Percentiles rank a stretch among this genome's conserved stretches.
Evolutionary conservation across 176 grass and related monocot genomes (phyloP).

Genomic region (Alloteropsis semialata): DNA sequence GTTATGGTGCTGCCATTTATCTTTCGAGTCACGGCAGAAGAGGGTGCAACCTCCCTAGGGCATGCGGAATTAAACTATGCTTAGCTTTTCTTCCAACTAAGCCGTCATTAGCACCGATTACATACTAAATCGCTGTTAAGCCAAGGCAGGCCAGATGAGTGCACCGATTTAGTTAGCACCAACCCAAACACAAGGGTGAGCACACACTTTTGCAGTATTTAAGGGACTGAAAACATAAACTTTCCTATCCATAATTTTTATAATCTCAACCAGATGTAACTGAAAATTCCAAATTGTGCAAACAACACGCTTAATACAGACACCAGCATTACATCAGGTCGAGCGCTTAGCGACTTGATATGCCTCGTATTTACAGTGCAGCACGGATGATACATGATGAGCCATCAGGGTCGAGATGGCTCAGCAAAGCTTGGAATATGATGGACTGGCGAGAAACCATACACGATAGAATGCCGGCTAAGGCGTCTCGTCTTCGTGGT

Average conservation of each 20-base stretch:
- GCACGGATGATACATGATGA: neutral
- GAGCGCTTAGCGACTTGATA: neutral
- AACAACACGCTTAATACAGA: neutral
- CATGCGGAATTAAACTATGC: no score
- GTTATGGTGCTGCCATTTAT: no score
- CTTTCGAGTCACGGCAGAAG: no score
- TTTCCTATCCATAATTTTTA: neutral
- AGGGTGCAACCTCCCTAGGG: no score
- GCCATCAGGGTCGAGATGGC: neutral
- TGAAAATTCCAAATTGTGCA: neutral
- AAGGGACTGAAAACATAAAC: no score
- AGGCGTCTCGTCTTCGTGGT: constrained; percentile 58
- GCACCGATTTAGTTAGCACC: no score
- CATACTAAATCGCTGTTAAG: no score
- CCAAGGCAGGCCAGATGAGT: no score
- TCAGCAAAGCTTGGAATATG: neutral
- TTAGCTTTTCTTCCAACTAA: no score
- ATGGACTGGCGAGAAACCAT: neutral
- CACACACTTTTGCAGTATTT: no score
- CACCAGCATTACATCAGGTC: neutral
- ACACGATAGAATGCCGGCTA: constrained; percentile 16
- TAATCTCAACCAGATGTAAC: neutral
- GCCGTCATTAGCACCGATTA: no score
- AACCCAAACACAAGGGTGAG: no score
- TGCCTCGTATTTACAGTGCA: neutral